These are phyloP conservation scores for Sporisorium reilianum DNA, from an alignment of 1,284 basidiomycete genomes.

Conservation along the genomic window DNA sequence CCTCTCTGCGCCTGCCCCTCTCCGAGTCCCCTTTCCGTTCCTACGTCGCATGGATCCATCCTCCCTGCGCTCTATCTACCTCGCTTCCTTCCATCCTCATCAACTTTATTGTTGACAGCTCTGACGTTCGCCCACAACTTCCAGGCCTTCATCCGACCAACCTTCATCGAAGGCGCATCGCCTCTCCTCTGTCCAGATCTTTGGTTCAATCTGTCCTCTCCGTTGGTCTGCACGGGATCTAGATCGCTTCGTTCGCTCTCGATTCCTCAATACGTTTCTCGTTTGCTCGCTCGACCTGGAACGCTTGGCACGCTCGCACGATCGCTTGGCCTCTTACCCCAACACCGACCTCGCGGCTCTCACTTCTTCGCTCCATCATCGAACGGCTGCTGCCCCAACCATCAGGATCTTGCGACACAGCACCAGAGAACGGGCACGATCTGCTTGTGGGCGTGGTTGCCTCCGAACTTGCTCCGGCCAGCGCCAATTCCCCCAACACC, in stretches of 20 bases:
- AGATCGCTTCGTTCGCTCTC: constrained; percentile 3
- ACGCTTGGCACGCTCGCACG: background rate
- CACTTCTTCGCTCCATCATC: background rate
- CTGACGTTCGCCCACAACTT: background rate
- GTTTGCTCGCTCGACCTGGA: background rate
- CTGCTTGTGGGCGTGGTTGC: background rate
- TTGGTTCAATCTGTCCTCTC: background rate
- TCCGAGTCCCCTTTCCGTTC: background rate
- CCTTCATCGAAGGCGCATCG: background rate
- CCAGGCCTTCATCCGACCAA: background rate
- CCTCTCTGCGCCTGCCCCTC: background rate
- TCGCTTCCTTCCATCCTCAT: constrained; percentile 14
- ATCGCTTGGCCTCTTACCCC: background rate
- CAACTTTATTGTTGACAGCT: background rate
- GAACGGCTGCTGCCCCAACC: too few species aligned
- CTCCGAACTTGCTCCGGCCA: background rate
- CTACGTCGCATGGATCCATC: constrained; percentile 10
- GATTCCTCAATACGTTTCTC: background rate
- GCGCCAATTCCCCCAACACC: background rate
- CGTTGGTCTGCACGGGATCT: background rate
- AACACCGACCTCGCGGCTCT: background rate
- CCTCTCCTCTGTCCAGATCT: background rate
- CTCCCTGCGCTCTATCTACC: constrained; percentile 16
- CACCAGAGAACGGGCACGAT: background rate
- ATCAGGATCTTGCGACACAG: background rate